Conservation (phyloP, 306 rosid species). For the Lathyrus sativus region DNA sequence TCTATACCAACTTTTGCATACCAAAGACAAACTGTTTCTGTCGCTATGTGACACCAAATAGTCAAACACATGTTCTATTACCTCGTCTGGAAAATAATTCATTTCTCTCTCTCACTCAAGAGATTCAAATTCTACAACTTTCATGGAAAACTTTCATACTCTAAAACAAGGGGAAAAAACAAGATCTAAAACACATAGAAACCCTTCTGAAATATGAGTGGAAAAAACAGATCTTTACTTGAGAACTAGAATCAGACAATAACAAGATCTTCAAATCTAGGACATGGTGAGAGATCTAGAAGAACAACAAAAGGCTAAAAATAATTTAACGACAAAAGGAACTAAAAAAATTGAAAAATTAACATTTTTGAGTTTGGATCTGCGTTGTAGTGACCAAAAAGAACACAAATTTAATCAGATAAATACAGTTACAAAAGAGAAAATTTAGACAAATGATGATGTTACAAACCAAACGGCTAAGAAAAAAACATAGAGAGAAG, state of each 20-base stretch:
- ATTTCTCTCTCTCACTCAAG: slow-evolving; percentile 37
- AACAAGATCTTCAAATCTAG: slow-evolving; percentile 36
- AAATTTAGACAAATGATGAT: not conserved
- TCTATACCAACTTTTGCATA: slow-evolving; percentile 84
- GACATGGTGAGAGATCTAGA: slow-evolving; percentile 29
- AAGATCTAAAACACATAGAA: slow-evolving; percentile 41
- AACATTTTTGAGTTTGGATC: slow-evolving; percentile 44
- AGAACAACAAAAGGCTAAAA: not conserved
- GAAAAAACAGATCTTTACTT: slow-evolving; percentile 38
- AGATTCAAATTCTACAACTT: slow-evolving; percentile 34
- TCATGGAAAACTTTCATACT: slow-evolving; percentile 38
- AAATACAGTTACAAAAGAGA: not conserved
- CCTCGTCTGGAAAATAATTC: slow-evolving; percentile 97
- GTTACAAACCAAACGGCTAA: too few relatives aligned
- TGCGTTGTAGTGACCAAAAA: slow-evolving; percentile 18
- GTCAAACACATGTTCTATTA: slow-evolving; percentile 81
- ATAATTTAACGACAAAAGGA: not conserved
- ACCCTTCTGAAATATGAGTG: not conserved
- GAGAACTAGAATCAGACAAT: slow-evolving; percentile 1
- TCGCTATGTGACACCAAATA: slow-evolving; percentile 70
- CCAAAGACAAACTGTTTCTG: slow-evolving; percentile 81
- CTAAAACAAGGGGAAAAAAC: not conserved
- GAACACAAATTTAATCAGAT: slow-evolving; percentile 3
- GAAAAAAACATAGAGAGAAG: too few relatives aligned
- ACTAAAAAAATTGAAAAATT: slow-evolving; percentile 26